Conservation (phyloP, 2,329 filamentous ascomycete genomes). For the Dactylonectria estremocensis region DNA sequence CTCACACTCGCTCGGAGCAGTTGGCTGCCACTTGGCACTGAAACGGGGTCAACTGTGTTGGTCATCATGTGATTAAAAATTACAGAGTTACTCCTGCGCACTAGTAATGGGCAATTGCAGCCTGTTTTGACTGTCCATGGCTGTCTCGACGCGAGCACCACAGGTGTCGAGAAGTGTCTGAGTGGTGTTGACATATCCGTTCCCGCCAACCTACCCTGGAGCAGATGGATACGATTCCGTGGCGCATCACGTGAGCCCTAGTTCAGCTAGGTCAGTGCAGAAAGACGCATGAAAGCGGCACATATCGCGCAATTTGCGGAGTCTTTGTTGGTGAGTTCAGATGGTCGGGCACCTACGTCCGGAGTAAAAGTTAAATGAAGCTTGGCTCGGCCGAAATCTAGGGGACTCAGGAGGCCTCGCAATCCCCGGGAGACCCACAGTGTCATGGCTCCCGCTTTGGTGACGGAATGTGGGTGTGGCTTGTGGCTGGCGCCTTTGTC, state of each 20-base stretch:
- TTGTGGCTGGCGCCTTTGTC: neutral
- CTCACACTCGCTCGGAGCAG: neutral
- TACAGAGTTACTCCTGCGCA: no score
- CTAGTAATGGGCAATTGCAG: neutral
- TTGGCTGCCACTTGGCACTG: no score
- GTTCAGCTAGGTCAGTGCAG: neutral
- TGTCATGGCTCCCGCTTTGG: neutral
- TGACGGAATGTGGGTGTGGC: neutral
- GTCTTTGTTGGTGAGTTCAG: constrained; percentile 15
- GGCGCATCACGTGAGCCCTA: constrained; percentile 10
- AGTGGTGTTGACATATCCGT: neutral
- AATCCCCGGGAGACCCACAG: neutral
- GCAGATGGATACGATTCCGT: neutral
- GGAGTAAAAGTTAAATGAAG: neutral
- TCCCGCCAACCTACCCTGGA: neutral
- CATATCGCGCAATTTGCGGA: neutral
- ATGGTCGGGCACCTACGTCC: neutral
- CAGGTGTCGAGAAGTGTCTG: neutral
- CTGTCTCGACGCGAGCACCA: neutral
- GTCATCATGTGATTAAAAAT: neutral
- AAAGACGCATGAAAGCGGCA: neutral
- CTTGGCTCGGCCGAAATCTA: constrained; percentile 8
- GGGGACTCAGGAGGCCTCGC: constrained; percentile 24
- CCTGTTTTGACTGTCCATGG: neutral
- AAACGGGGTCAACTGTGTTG: no score